Base-by-base conservation (phyloP, 2,329 filamentous ascomycete genomes). In the Aspergillus sp. region DNA sequence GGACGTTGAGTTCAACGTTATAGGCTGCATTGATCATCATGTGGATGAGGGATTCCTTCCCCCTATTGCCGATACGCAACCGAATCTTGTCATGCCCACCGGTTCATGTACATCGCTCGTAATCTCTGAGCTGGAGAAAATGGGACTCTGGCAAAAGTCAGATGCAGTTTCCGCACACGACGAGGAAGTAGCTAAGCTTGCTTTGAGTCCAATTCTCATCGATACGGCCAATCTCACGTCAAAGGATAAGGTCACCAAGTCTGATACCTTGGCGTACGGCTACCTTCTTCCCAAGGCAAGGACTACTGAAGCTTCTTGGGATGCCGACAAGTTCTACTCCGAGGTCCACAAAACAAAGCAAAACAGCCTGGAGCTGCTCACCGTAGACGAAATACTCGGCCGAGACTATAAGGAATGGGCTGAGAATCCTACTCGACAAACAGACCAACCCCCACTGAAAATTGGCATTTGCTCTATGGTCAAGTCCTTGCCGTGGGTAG, bases 321-420 rank as follows among this genome's bases (percentile, higher is more conserved):
- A 82, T 54, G 73, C 80, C 24, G 70, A 76, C 11, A 63, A 62
- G 6, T 85, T 86, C 67, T 86, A 81, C 68, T 59, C 76, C 1
- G 70, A 79, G 53, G 77, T 87, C 35, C 74, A 79, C 24, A 64
- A 75, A 19, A 82, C 84, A 3, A 87, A 87, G 69, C 75, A 78
- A 46, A 77, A 85, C 57, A 82, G 76, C 44, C 68, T 88, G 39
- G 79, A 80, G 41, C 70, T 77, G 2, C 69, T 88, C 23, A 78
- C 74, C 11, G 66, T 86, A 59, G 70, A 78, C 3, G 85, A 87
- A 64, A 80, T 86, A 19, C 70, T 88, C 56, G 77, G 80, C 40
- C 84, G 86, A 59, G 85, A 88, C 68, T 88, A 86, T 67, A 88
- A 88, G 70, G 75, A 83, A 51, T 88, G 85, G 85, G 75, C 75